Conservation (phyloP, 2,329 filamentous ascomycete species). For the Fulvia fulva region DNA sequence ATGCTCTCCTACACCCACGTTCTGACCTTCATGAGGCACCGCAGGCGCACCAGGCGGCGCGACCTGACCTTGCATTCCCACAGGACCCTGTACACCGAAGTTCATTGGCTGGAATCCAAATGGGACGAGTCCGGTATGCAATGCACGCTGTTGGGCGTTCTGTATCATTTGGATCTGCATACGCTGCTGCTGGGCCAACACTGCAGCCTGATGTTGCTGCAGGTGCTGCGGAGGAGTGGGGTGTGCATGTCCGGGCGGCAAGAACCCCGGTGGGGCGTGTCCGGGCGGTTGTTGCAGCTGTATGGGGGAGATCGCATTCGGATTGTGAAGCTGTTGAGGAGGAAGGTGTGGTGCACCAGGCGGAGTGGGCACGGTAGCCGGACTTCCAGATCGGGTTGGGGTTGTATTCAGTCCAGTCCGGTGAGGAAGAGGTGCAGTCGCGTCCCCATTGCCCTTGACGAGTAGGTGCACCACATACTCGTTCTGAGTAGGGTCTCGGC, state of each 20-base stretch:
- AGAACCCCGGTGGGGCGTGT: not conserved
- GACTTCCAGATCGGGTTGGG: constrained; percentile 9
- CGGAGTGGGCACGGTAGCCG: constrained; percentile 5
- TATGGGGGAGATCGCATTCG: not conserved
- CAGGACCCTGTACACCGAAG: not conserved
- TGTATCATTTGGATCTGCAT: constrained; percentile 17
- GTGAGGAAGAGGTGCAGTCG: constrained; percentile 12
- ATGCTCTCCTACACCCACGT: not conserved
- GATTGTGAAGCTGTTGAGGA: not conserved
- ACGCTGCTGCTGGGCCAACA: constrained; percentile 7
- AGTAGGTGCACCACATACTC: constrained; percentile 35
- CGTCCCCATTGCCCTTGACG: constrained; percentile 25
- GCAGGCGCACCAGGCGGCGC: not conserved
- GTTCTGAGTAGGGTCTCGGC: constrained; percentile 43
- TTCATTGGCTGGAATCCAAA: constrained; percentile 15
- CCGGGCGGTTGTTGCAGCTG: constrained; percentile 1
- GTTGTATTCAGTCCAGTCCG: constrained; percentile 13
- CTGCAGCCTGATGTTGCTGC: constrained; percentile 8
- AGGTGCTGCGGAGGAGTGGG: not conserved
- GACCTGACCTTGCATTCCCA: not conserved
- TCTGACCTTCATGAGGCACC: not conserved
- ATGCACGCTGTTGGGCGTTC: constrained; percentile 4
- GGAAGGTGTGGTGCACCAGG: constrained; percentile 4
- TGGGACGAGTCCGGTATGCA: constrained; percentile 1
- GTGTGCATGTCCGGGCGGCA: not conserved